Percentiles rank a stretch among this genome's conserved stretches.
Conservation (phyloP, 2,329 filamentous ascomycete genomes). For the Dothiorella sarmentorum region DNA sequence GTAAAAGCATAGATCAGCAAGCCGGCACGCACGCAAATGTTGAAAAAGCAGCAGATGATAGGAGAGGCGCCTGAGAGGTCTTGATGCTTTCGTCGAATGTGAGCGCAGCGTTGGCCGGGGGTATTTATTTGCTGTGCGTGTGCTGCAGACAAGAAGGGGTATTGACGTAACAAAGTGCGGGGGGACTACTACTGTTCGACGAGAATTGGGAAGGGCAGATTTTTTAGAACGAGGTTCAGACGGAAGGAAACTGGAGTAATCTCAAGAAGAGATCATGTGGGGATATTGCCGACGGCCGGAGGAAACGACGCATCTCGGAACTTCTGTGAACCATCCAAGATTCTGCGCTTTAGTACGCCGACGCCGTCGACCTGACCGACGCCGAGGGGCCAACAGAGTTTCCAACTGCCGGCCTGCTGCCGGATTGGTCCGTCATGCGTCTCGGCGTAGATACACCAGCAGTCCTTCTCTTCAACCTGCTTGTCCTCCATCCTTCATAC, state of each 20-base stretch:
- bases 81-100: not conserved
- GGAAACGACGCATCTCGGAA: not conserved
- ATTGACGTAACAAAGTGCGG: conserved; percentile 6
- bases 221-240: conserved; percentile 5
- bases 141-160: conserved; percentile 3
- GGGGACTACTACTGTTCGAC: not conserved
- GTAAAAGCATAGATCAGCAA: not conserved
- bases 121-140: conserved; percentile 10
- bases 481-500: conserved; percentile 92
- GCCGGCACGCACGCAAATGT: not conserved
- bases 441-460: not conserved
- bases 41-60: not conserved
- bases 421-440: conserved; percentile 8
- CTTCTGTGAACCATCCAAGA: not conserved
- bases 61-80: not conserved
- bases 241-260: conserved; percentile 8
- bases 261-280: conserved; percentile 9
- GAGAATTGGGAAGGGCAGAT: not conserved
- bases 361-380: not conserved
- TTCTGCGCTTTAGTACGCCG: not conserved
- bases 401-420: not conserved
- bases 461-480: conserved; percentile 36
- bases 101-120: not conserved
- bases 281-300: not conserved
- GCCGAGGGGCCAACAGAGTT: not conserved